Conservation (phyloP, 2,329 filamentous ascomycete species). For the Lasiodiplodia theobromae region DNA sequence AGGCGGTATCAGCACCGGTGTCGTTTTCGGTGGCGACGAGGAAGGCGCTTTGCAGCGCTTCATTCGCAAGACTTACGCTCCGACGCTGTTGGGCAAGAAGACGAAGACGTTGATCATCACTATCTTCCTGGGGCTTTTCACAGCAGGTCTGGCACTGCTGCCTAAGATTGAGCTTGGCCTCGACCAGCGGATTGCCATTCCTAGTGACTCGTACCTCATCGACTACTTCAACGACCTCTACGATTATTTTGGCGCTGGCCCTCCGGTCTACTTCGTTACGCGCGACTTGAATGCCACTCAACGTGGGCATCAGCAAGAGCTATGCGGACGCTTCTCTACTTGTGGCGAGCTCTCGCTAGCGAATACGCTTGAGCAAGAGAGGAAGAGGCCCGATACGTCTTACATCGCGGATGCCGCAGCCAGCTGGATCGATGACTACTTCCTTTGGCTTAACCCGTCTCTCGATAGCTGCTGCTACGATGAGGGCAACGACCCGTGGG, state of each 20-base stretch:
- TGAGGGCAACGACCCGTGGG: constrained; percentile 33
- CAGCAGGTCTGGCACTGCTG: constrained; percentile 82
- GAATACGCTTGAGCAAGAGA: constrained; percentile 91
- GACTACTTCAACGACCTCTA: constrained; percentile 97
- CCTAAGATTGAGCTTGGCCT: constrained; percentile 86
- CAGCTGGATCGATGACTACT: constrained; percentile 97
- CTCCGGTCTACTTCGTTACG: constrained; percentile 96
- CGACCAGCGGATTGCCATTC: constrained; percentile 93
- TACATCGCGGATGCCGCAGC: constrained; percentile 89
- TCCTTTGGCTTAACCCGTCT: constrained; percentile 92
- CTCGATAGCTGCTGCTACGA: constrained; percentile 77
- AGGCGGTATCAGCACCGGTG: constrained; percentile 68
- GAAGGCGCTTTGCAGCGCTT: constrained; percentile 85
- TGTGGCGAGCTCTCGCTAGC: constrained; percentile 84
- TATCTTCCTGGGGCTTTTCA: constrained; percentile 86
- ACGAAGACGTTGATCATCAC: constrained; percentile 79
- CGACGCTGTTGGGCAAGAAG: constrained; percentile 78
- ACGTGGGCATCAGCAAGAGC: constrained; percentile 77
- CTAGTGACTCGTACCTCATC: constrained; percentile 92
- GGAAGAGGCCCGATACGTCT: constrained; percentile 85
- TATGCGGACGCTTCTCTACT: constrained; percentile 90
- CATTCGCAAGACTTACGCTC: constrained; percentile 89
- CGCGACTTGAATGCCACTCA: constrained; percentile 80
- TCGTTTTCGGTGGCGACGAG: constrained; percentile 77
- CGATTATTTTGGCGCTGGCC: constrained; percentile 87